Conservation (phyloP, 2,329 filamentous ascomycete genomes). For the Phyllosticta citribraziliensis region DNA sequence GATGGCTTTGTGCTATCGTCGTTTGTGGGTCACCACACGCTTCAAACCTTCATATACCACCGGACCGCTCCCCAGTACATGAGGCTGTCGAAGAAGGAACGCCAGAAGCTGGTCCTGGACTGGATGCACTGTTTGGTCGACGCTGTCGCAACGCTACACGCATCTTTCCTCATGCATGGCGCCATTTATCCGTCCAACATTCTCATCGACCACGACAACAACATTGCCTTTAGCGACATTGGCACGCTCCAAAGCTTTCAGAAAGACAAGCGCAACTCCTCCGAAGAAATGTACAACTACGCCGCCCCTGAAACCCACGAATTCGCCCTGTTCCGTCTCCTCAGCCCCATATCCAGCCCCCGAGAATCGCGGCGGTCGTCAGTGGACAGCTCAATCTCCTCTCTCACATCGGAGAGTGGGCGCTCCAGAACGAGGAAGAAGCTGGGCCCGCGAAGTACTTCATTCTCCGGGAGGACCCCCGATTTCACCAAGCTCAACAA, state of each 20-base stretch:
- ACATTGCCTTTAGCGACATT: constrained; percentile 59
- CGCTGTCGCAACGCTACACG: constrained; percentile 58
- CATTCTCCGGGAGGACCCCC: constrained; percentile 15
- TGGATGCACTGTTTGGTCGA: constrained; percentile 68
- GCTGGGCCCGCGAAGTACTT: neutral
- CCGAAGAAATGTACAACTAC: constrained; percentile 64
- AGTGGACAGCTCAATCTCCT: constrained; percentile 26
- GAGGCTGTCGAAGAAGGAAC: constrained; percentile 49
- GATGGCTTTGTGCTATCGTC: constrained; percentile 57
- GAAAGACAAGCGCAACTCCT: constrained; percentile 44
- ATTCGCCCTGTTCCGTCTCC: constrained; percentile 16
- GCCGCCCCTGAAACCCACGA: constrained; percentile 52
- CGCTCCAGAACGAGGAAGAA: constrained; percentile 16
- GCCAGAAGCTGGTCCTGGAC: constrained; percentile 53
- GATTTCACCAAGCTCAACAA: neutral
- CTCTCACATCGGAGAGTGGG: constrained; percentile 19
- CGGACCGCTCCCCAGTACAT: constrained; percentile 52
- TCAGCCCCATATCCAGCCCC: constrained; percentile 13
- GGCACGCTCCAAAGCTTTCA: constrained; percentile 39
- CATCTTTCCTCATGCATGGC: constrained; percentile 52
- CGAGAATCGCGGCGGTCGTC: constrained; percentile 19
- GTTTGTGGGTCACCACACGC: constrained; percentile 55
- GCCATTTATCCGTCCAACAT: constrained; percentile 64
- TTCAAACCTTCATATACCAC: constrained; percentile 57
- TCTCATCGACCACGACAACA: constrained; percentile 54